Conservation (phyloP, 495 filamentous ascomycete genomes). For the Xylaria sp. region DNA sequence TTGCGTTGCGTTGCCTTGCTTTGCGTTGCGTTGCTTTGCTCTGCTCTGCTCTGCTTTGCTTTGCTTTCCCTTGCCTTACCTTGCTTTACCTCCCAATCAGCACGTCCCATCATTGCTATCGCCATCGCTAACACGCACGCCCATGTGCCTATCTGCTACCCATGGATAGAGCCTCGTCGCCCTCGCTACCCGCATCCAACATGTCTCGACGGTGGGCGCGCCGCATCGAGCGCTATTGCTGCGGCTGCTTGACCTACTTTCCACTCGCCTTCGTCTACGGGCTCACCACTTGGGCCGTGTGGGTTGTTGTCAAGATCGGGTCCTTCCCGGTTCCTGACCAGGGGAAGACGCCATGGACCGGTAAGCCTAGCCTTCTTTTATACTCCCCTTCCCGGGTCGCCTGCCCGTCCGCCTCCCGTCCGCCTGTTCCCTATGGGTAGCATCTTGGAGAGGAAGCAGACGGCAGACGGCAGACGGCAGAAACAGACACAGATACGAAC, state of each 20-base stretch:
- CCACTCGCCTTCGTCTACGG: constrained; percentile 89
- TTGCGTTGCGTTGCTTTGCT: too few species aligned
- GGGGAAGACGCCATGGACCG: constrained; percentile 60
- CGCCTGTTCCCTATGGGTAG: neutral
- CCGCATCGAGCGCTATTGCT: constrained; percentile 84
- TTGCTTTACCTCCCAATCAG: too few species aligned
- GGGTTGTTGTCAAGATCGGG: constrained; percentile 81
- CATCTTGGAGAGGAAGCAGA: too few species aligned
- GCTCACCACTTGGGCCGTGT: constrained; percentile 87
- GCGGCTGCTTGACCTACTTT: constrained; percentile 79
- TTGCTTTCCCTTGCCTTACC: too few species aligned
- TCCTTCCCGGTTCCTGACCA: constrained; percentile 57
- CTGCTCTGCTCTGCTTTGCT: too few species aligned
- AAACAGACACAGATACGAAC: too few species aligned
- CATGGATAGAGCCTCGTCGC: constrained; percentile 40
- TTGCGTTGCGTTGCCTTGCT: constrained; percentile 2
- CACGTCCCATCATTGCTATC: too few species aligned
- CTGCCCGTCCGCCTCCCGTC: neutral
- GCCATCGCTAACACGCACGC: neutral
- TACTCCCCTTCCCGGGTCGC: neutral
- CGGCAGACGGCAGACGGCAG: too few species aligned
- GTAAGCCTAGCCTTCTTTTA: constrained; percentile 53
- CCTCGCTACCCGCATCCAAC: constrained; percentile 39
- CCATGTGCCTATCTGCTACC: neutral
- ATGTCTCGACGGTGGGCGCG: constrained; percentile 69